Conservation (phyloP, 257 asterid species). For the Apocynum venetum region DNA sequence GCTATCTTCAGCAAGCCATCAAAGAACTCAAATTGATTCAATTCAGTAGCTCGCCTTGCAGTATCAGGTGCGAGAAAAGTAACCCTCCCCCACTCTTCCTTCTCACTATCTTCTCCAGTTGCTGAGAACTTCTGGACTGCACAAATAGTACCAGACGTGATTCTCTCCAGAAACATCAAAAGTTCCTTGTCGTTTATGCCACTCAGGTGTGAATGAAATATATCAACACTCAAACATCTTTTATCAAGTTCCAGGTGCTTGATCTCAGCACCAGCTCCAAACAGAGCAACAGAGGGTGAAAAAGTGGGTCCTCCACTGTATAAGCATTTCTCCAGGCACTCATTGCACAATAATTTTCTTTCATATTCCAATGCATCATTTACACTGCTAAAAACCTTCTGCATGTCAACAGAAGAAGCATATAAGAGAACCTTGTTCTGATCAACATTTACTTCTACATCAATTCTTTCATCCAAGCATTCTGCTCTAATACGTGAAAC, state of each 20-base stretch:
- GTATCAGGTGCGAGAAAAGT: slow-evolving; percentile 83
- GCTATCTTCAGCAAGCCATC: slow-evolving; percentile 57
- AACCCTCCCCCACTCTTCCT: slow-evolving; percentile 77
- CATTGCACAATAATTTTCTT: slow-evolving; percentile 51
- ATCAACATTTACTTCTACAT: slow-evolving; percentile 63
- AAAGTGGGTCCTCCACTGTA: slow-evolving; percentile 53
- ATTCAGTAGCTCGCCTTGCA: slow-evolving; percentile 52
- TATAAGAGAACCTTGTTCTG: slow-evolving; percentile 52
- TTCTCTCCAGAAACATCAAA: slow-evolving; percentile 56
- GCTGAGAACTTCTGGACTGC: slow-evolving; percentile 43
- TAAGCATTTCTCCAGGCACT: slow-evolving; percentile 71
- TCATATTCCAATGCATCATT: slow-evolving; percentile 53
- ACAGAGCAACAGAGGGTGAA: slow-evolving; percentile 61
- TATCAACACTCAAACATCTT: slow-evolving; percentile 69
- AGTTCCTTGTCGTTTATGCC: slow-evolving; percentile 62
- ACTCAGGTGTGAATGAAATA: slow-evolving; percentile 44
- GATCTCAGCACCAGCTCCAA: slow-evolving; percentile 93
- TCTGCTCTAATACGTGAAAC: slow-evolving; percentile 55
- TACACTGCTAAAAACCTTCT: slow-evolving; percentile 43
- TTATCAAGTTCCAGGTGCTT: slow-evolving; percentile 86
- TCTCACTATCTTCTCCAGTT: slow-evolving; percentile 37
- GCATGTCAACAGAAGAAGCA: slow-evolving; percentile 71
- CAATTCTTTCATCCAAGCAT: slow-evolving; percentile 60
- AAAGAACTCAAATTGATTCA: slow-evolving; percentile 34
- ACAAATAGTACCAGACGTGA: slow-evolving; percentile 54